A percentile compares a stretch with the other conserved stretches of the same genome.
phyloP scores from a whole-genome alignment of 2,329 filamentous ascomycete genomes.

The Beauveria pseudobassiana region DNA sequence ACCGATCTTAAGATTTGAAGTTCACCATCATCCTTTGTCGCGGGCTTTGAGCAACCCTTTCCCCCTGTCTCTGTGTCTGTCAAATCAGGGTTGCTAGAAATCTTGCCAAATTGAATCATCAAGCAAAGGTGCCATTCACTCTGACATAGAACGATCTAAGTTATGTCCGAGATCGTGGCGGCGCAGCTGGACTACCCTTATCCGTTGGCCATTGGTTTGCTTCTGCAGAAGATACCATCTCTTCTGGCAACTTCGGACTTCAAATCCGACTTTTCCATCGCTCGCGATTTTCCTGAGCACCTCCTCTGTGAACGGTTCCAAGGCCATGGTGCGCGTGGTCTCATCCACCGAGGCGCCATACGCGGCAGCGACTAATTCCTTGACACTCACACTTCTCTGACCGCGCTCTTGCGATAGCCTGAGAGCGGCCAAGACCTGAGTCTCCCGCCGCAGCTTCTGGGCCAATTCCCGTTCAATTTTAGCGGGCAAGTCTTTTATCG shows the following conservation, averaged over 20 bases:
- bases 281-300: constrained; percentile 27
- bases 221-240: not conserved
- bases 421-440: constrained; percentile 30
- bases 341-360: constrained; percentile 32
- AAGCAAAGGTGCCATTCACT: not conserved
- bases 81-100: not conserved
- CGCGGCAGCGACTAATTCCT: constrained; percentile 34
- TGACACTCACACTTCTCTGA: constrained; percentile 29
- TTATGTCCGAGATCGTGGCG: not conserved
- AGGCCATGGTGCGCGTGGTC: constrained; percentile 25
- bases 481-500: constrained; percentile 41
- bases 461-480: not conserved
- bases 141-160: not conserved
- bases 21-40: not conserved
- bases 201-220: not conserved
- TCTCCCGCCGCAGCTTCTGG: not conserved
- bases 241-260: not conserved
- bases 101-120: not conserved
- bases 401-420: constrained; percentile 14
- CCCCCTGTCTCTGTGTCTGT: not conserved
- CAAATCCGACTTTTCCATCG: not conserved
- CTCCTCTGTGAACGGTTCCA: constrained; percentile 38
- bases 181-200: not conserved
- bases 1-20: not conserved
- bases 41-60: not conserved